Percentiles rank a stretch among this genome's conserved stretches.
These are phyloP conservation scores for Penicillium rolfsii DNA, from an alignment of 2,329 filamentous ascomycete species.

Conservation along the genomic window DNA sequence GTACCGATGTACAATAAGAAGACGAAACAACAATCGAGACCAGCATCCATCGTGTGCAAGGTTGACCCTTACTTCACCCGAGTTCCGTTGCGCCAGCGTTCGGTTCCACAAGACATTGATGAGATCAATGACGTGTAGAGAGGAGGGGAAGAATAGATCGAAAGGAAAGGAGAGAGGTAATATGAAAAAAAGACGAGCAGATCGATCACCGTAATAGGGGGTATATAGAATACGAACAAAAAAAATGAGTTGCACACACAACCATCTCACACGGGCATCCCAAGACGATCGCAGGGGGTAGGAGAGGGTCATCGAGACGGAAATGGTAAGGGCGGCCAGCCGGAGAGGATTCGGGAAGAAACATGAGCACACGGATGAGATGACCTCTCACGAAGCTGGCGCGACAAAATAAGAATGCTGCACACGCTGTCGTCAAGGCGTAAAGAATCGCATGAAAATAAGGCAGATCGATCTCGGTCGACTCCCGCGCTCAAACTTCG, in stretches of 20 bases:
- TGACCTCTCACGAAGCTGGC: conserved; percentile 19
- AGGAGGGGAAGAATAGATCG: conserved; percentile 14
- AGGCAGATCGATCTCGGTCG: conserved; percentile 5
- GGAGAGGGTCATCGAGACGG: neutral
- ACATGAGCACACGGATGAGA: conserved; percentile 14
- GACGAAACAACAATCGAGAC: conserved; percentile 21
- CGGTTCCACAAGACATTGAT: conserved; percentile 19
- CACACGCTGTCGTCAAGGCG: conserved; percentile 45
- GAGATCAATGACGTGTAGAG: conserved; percentile 14
- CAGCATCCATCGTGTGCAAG: conserved; percentile 12
- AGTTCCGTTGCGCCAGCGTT: conserved; percentile 29
- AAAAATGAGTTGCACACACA: conserved; percentile 22
- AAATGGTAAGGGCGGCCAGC: conserved; percentile 20
- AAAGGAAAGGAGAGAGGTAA: conserved; percentile 6
- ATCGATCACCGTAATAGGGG: conserved; percentile 33
- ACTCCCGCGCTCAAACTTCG: conserved; percentile 25
- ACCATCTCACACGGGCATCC: conserved; percentile 13
- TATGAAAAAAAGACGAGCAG: conserved; percentile 24
- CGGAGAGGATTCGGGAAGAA: conserved; percentile 2
- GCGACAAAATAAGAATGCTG: conserved; percentile 24
- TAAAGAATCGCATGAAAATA: conserved; percentile 37
- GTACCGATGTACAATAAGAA: conserved; percentile 28
- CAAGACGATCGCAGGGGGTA: neutral
- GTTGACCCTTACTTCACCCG: conserved; percentile 14
- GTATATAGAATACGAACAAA: conserved; percentile 36